Evolutionary conservation across 1,284 basidiomycete species (phyloP).

Genomic region (Hymenochaete sp.): DNA sequence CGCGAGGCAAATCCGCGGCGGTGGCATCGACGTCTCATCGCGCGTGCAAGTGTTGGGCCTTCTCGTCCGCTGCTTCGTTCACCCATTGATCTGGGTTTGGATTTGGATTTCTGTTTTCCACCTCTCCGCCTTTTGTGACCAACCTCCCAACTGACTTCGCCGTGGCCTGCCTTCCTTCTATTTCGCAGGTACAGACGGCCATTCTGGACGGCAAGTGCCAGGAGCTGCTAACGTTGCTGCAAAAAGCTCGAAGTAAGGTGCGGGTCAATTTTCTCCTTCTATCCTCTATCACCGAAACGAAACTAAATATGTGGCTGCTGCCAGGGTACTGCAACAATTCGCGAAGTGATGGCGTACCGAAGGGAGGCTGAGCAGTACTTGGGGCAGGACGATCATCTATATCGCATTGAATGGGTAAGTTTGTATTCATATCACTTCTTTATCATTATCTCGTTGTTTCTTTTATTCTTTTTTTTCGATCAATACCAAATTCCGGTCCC

Average conservation of each 20-base stretch:
- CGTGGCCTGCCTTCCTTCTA: neutral
- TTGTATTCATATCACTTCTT: too few relatives aligned
- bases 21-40: too few relatives aligned
- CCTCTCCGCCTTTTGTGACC: neutral
- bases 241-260: conserved; percentile 35
- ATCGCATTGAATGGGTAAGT: conserved; percentile 86
- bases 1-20: too few relatives aligned
- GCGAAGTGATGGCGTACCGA: conserved; percentile 84
- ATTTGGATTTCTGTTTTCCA: neutral
- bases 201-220: conserved; percentile 66
- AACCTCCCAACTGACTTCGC: neutral
- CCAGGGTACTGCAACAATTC: conserved; percentile 41
- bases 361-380: conserved; percentile 84
- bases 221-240: conserved; percentile 59
- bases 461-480: neutral
- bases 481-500: too few relatives aligned
- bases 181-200: conserved; percentile 71
- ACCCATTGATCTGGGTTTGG: too few relatives aligned
- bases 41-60: too few relatives aligned
- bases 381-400: conserved; percentile 85
- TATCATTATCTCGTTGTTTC: conserved; percentile 1
- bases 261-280: neutral
- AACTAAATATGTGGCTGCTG: conserved; percentile 25
- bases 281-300: conserved; percentile 18
- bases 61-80: too few relatives aligned